Evolutionary conservation across 805 yeast species (phyloP).

Genomic region (Metschnikowia noctiluminum): DNA sequence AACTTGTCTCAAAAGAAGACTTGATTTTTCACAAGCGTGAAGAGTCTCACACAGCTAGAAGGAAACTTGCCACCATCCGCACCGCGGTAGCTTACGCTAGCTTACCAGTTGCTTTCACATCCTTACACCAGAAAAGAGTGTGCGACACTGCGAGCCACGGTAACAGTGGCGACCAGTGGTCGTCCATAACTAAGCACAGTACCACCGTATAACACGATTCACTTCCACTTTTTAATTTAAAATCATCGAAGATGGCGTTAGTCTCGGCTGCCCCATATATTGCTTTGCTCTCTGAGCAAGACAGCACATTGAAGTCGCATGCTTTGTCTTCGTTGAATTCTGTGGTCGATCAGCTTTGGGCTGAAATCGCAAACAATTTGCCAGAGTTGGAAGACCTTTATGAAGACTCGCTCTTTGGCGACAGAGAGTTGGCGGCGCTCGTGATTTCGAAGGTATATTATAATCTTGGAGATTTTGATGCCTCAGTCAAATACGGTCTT

Average conservation of each 20-base stretch:
- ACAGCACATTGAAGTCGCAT: conserved; percentile 69
- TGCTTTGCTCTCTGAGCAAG: conserved; percentile 84
- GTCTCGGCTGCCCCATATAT: conserved; percentile 89
- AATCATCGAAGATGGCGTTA: conserved; percentile 43
- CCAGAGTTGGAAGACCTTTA: conserved; percentile 86
- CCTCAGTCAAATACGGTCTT: conserved; percentile 85
- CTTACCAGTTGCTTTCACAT: no score
- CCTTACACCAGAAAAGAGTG: background rate
- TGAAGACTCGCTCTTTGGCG: conserved; percentile 76
- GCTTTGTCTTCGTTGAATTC: conserved; percentile 80
- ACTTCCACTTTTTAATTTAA: background rate
- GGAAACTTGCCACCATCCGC: no score
- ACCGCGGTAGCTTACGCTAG: no score
- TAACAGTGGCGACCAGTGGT: background rate
- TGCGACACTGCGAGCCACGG: background rate
- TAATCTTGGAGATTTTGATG: conserved; percentile 89
- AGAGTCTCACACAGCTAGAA: no score
- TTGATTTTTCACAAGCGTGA: no score
- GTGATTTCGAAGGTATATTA: conserved; percentile 87
- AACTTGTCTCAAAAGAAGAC: no score
- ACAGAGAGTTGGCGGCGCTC: conserved; percentile 82
- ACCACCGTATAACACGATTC: background rate
- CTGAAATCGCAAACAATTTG: conserved; percentile 90
- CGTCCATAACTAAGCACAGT: background rate
- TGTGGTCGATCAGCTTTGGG: conserved; percentile 91